Base-by-base conservation (phyloP, 345 rosid species). In the Eucalyptus tenuipes region DNA sequence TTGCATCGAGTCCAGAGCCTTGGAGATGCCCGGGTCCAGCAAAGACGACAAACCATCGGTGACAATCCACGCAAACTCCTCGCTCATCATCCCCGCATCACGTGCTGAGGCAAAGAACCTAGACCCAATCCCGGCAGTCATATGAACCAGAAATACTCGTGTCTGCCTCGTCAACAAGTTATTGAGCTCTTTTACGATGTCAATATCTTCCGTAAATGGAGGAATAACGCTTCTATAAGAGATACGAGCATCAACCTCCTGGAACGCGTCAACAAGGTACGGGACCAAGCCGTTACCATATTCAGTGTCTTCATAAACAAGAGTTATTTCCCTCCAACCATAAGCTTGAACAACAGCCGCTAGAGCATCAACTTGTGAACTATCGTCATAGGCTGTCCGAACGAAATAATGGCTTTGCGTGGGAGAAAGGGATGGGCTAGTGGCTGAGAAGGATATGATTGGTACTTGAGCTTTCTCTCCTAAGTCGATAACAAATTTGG, bases 61-160 rank as follows among this genome's bases (percentile, higher is more conserved):
- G 49, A 92, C n/a, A 45, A 94, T 87, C 95, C 95, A 93, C 8
- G 81, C 91, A 17, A 90, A 90, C 82, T 90, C 92, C 55, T 61
- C 89, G 37, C 89, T 90, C 87, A 92, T 90, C 94, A 94, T 93
- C 37, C 91, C 91, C 6, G 87, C 84, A 25, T 92, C 85, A 10
- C 68, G 85, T 6, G 91, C 93, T 45, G 47, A 68, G 17, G 33
- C 25, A 84, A 94, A 91, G 9, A 94, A 29, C 12, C 89, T 86
- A 59, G 93, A 75, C 13, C 93, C 91, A 5, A 94, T 89, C 31
- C 42, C 4, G 27, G 91, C 44, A 31, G 48, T 37, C 93, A 92
- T 90, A 88, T 90, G 93, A 5, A 94, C 92, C 49, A 94, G 7
- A 80, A 94, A 91, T 8, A 94, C 93, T 57, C 93, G 91, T 90